Evolutionary conservation across 768 basidiomycete species (phyloP), one percentile per base, ranked within the genome.

Genomic region (Leccinum sublutescens): DNA sequence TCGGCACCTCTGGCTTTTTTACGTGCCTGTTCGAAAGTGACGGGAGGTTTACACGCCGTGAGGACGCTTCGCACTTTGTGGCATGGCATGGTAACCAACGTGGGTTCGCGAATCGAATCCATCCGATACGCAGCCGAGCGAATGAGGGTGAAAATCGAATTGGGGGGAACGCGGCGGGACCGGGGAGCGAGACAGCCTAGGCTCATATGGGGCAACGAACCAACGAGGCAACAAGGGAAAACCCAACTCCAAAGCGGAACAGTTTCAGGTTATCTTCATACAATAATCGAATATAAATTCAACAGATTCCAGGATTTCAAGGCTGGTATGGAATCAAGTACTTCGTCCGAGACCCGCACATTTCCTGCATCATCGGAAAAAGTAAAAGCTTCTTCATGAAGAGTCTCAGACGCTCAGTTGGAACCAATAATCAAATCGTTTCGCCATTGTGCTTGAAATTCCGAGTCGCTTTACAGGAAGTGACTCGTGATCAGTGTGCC

Each of bases 11-110:
- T 54, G n/a, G 5, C 33, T 38, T 56, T 40, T n/a, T 2, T 8
- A 17, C 3, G 55, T 64, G 52, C 64, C 63, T 65, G 63, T 60
- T 60, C 19, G 34, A 56, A 38, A 1, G 8, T 53, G 61, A 57
- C 55, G 55, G 31, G 55, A 29, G 36, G 7, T 52, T n/a, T 21
- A n/a, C 49, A 27, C 23, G 58, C 58, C 38, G 33, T 58, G 62
- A 58, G 56, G 55, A 64, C 54, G 40, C 25, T 29, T 34, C 55
- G 55, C 61, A 57, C 61, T 43, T 40, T 63, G 54, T 45, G 43
- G 43, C 43, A 45, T 45, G 43, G 54, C 51, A 43, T 62, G 60
- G 53, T 57, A 50, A 57, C 60, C 63, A 52, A 50, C 45, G 34
- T 19, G 27, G 43, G 43, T n/a, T 31, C 29, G 25, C n/a, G 27